Base-by-base conservation (phyloP, 768 basidiomycete genomes). In the Vararia minispora region DNA sequence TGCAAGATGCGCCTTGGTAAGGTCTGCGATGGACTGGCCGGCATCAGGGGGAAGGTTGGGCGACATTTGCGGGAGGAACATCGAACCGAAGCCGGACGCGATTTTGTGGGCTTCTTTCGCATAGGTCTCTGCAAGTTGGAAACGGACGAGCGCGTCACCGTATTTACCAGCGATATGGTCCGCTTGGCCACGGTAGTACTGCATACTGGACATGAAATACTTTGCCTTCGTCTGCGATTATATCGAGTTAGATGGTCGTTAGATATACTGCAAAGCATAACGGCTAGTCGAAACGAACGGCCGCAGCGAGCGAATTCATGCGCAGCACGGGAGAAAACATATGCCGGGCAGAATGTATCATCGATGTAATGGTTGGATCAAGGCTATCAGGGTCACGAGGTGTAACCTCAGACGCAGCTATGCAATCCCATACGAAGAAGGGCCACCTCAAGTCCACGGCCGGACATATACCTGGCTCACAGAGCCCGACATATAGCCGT, bases 41-140 rank as follows among this genome's bases (percentile, higher is more conserved):
- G 90, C 79, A 52, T 99, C 95, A 6, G 86, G 65, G 11, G 92
- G 89, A 10, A 99, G 69, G 33, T 79, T 91, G 2, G 89, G 78
- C 0, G 83, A 79, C 49, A 79, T 66, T 49, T 73, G 74, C 10
- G 79, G 67, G 22, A 77, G 63, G 60, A 90, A 92, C 39, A 74
- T 61, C 16, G 80, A 65, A 4, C 71, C 65, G 62, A 95, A 89
- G 22, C 72, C 69, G 21, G 71, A 61, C 0, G 86, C 76, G 6
- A 72, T 63, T 28, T 79, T 74, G 43, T 72, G 60, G 22, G 91
- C 83, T 52, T 98, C 94, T 54, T 91, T 90, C 6, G 88, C 85
- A 4, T 77, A 63, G 0, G 71, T 58, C 54, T 91, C 85, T 33
- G 92, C 81, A 33, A 86, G 61, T 5, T 61, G 76, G 49, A 86